A percentile compares a stretch with the other conserved stretches of the same genome.
Conservation (phyloP, 257 asterid genomes). For the Verbascum thapsus region DNA sequence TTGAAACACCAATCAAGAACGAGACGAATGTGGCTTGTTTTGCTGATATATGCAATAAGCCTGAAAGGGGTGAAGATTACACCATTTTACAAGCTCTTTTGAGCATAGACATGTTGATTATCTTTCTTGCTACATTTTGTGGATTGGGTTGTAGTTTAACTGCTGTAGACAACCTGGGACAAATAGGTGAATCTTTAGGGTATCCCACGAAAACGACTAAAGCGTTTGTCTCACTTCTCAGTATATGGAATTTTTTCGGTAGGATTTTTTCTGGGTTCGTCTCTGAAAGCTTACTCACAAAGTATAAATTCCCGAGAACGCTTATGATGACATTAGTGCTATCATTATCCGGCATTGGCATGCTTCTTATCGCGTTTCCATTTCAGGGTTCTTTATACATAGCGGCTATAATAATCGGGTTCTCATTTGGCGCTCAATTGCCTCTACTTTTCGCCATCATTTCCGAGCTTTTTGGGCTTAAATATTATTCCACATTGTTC, state of each 20-base stretch:
- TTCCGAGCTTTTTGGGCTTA: constrained; percentile 74
- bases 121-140: constrained; percentile 69
- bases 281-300: constrained; percentile 50
- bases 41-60: constrained; percentile 47
- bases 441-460: constrained; percentile 63
- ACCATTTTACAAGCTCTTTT: constrained; percentile 64
- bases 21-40: constrained; percentile 31
- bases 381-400: constrained; percentile 59
- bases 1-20: neutral
- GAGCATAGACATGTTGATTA: constrained; percentile 61
- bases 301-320: constrained; percentile 65
- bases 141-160: constrained; percentile 78
- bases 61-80: constrained; percentile 77
- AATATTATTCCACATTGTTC: constrained; percentile 68
- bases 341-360: constrained; percentile 58
- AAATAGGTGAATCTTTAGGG: constrained; percentile 72
- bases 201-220: constrained; percentile 67
- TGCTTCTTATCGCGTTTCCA: constrained; percentile 68
- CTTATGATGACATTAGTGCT: constrained; percentile 78
- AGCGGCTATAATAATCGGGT: constrained; percentile 70
- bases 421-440: constrained; percentile 77
- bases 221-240: constrained; percentile 65
- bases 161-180: constrained; percentile 79
- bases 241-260: constrained; percentile 84
- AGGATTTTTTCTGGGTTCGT: constrained; percentile 77